Base-by-base conservation (phyloP, 495 filamentous ascomycete species). In the Penicillium waksmanii region DNA sequence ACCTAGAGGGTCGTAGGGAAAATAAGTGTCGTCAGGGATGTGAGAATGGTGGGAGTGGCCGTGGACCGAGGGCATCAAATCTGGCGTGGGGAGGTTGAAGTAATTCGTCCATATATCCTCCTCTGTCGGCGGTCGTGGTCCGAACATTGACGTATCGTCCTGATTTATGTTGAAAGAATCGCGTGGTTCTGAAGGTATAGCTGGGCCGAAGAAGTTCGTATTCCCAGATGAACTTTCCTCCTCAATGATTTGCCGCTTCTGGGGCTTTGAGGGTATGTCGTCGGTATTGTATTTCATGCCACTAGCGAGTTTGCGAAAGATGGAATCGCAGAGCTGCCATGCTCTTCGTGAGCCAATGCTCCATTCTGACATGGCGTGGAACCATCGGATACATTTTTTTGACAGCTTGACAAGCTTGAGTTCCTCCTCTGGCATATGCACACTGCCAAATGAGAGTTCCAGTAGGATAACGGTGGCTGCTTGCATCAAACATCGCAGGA, bases 401-500 rank as follows among this genome's bases (percentile, higher is more conserved):
- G 82, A 69, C 6, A 81, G 68, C 6, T 67, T 55, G 8, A 87
- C 64, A 12, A 85, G 70, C 0, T 69, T 71, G 0, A 67, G 68
- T 35, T 82, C 75, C 49, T 83, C 75, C 21, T 77, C 65, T 15
- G 82, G 83, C 46, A 79, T 73, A 62, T 88, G 85, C 42, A 82
- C 71, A 48, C 75, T 72, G 46, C 77, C 74, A 59, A 86, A 84
- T 2, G 84, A 83, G 34, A 87, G 69, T 61, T 89, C 87, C 17
- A 88, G 75, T 57, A 89, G 79, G 6, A 89, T 71, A 10, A 89
- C 78, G 1, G 80, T 82, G 2, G 80, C 74, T 3, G 85, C 78
- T 67, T 89, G 84, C 77, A 87, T 87, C 21, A 90, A 67, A 56
- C 84, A 83, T 58, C 89, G 87, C 7, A 90, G 69, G 5, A 86